Base-by-base conservation (phyloP, 805 yeast species). In the Teunomyces funiuensis region DNA sequence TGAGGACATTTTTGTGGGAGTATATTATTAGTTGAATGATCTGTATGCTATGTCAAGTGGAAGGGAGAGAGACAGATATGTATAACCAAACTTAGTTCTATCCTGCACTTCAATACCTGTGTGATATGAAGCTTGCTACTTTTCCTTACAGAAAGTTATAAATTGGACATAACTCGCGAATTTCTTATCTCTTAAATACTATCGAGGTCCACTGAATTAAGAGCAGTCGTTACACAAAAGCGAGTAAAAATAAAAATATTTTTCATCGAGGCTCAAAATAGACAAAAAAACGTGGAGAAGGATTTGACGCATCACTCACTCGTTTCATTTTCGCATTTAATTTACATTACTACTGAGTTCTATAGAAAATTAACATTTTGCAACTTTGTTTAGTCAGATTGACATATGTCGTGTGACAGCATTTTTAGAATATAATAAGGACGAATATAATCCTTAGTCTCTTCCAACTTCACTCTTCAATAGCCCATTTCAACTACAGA, bases 1-100 rank as follows among this genome's bases (percentile, higher is more conserved):
- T 10, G 74, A 33, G 30, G 53, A 29, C 54, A 50, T 50, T 16
- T n/a, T 13, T 34, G 6, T 6, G 10, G 5, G 14, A 36, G 14
- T 23, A 33, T 9, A 10, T n/a, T 22, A 13, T 20, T 13, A 33
- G 15, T 15, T 5, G 15, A 14, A 28, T 7, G 3, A 14, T 28
- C 30, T 3, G 30, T 14, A n/a, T n/a, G n/a, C n/a, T n/a, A n/a
- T n/a, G n/a, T n/a, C n/a, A n/a, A n/a, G n/a, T n/a, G n/a, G n/a
- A n/a, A n/a, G n/a, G n/a, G n/a, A n/a, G n/a, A n/a, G n/a, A 10
- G 17, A 28, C 15, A 15, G 17, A 7, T 14, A 5, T 14, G 4
- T 28, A 28, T 14, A 28, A 3, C 30, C 30, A 15, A 28, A 28
- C n/a, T 7, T 5, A 15, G 7, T 3, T 28, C 7, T 13, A n/a